These are phyloP conservation scores for Agaricus bisporus DNA, from an alignment of 768 basidiomycete genomes.

Conservation along the genomic window DNA sequence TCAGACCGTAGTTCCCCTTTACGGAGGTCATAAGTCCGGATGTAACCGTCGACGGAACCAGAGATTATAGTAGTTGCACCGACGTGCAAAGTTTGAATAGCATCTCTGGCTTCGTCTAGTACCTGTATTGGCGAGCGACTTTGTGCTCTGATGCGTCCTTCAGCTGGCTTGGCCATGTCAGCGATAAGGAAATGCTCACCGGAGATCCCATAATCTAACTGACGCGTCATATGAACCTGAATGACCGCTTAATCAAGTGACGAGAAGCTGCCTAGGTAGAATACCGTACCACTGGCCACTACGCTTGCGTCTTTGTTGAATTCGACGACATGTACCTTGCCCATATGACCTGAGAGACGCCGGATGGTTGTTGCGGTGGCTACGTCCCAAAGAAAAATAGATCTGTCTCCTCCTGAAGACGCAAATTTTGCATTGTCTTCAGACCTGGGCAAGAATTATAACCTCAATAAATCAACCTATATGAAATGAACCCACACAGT, in stretches of 20 bases:
- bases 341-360: slow-evolving; percentile 82
- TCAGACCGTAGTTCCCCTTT: slow-evolving; percentile 88
- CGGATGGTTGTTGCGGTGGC: slow-evolving; percentile 78
- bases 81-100: slow-evolving; percentile 75
- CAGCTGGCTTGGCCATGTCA: background rate
- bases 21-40: slow-evolving; percentile 91
- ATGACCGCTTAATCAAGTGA: background rate
- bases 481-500: slow-evolving; percentile 58
- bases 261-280: background rate
- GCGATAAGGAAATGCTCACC: slow-evolving; percentile 37
- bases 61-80: slow-evolving; percentile 61
- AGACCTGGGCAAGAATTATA: slow-evolving; percentile 39
- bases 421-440: slow-evolving; percentile 94
- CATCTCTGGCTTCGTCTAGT: slow-evolving; percentile 83
- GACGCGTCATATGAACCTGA: slow-evolving; percentile 91
- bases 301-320: slow-evolving; percentile 87
- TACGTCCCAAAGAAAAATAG: slow-evolving; percentile 95
- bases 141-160: slow-evolving; percentile 46
- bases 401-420: slow-evolving; percentile 90
- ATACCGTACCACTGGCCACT: slow-evolving; percentile 71
- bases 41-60: slow-evolving; percentile 87
- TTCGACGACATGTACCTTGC: slow-evolving; percentile 85
- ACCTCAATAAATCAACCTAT: background rate
- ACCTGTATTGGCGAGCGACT: slow-evolving; percentile 84
- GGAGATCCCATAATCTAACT: slow-evolving; percentile 87